phyloP scores from a whole-genome alignment of 2,329 filamentous ascomycete genomes.

The Ophiocordyceps camponoti-floridani region DNA sequence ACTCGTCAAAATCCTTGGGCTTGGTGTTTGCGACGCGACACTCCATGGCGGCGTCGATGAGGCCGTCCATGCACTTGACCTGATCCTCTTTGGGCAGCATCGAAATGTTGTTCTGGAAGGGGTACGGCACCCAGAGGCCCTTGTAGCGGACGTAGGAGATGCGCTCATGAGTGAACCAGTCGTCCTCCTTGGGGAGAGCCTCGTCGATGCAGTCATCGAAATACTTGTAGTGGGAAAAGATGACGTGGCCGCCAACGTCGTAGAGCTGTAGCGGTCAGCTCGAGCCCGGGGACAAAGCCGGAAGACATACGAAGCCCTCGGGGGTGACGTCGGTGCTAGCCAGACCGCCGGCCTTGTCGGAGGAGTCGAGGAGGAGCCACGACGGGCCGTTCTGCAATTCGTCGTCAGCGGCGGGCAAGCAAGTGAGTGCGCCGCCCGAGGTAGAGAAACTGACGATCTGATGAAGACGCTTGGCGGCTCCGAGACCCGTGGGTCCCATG shows the following conservation, averaged over 20 bases:
- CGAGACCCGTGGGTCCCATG: slow-evolving; percentile 90
- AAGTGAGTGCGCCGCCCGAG: slow-evolving; percentile 3
- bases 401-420: slow-evolving; percentile 7
- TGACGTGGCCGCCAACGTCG: slow-evolving; percentile 95
- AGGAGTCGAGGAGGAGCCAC: slow-evolving; percentile 90
- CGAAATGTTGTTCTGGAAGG: slow-evolving; percentile 99
- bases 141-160: slow-evolving; percentile 99
- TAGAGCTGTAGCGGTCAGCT: slow-evolving; percentile 48
- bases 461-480: slow-evolving; percentile 93
- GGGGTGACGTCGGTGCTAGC: slow-evolving; percentile 88
- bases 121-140: slow-evolving; percentile 91
- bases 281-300: background rate
- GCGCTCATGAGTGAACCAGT: slow-evolving; percentile 97
- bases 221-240: slow-evolving; percentile 99
- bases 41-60: slow-evolving; percentile 88
- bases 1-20: slow-evolving; percentile 95
- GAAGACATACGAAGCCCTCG: slow-evolving; percentile 79
- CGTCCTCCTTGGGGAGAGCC: slow-evolving; percentile 78
- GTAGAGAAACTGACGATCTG: slow-evolving; percentile 56
- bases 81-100: slow-evolving; percentile 96
- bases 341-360: slow-evolving; percentile 83
- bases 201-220: slow-evolving; percentile 98
- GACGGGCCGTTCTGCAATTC: slow-evolving; percentile 63
- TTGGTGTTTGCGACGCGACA: slow-evolving; percentile 75
- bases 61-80: slow-evolving; percentile 80